Base-by-base conservation (phyloP, 148 eudicot species). In the Chenopodium formosanum region DNA sequence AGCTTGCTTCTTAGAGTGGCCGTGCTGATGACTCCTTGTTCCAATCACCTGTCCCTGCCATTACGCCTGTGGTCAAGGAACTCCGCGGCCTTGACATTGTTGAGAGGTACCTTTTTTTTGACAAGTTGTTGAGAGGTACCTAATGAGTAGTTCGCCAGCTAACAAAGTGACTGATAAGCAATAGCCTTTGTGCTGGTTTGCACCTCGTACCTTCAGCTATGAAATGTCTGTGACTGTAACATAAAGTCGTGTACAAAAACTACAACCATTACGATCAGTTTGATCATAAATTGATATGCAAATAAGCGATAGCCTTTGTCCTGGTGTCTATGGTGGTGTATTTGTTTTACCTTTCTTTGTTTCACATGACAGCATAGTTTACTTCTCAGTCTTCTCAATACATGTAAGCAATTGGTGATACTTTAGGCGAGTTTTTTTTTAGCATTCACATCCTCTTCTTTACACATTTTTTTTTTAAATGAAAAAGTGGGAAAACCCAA, bases 1-100 rank as follows among this genome's bases (percentile, higher is more conserved):
- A 95, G 87, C 87, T 89, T 9, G 84, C 74, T 73, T 81, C 88
- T 48, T 95, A 97, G 98, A 85, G 86, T 23, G 86, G 48, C 47
- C n/a, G 70, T 7, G 87, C 79, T 67, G 60, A 75, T n/a, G 85
- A 86, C 47, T 65, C 86, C 10, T 29, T 69, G 7, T 93, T 93
- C 83, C 91, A 92, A 86, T 78, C 93, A 83, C 87, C 87, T 74
- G 97, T 95, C 75, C 98, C 97, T 31, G 98, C 97, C 70, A 90
- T 92, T 52, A 87, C 92, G 96, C 91, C 96, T 23, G 90, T 92
- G 58, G 97, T 93, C 65, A 95, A 95, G 84, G 90, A 88, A 80
- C 88, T 91, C n/a, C 92, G 97, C 86, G 96, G 98, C 82, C 85
- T 95, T 10, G 83, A 92, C 83, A 81, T 52, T 37, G 93, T 95